Evolutionary conservation across 2,329 filamentous ascomycete species (phyloP).

Genomic region (Teratosphaeria destructans): DNA sequence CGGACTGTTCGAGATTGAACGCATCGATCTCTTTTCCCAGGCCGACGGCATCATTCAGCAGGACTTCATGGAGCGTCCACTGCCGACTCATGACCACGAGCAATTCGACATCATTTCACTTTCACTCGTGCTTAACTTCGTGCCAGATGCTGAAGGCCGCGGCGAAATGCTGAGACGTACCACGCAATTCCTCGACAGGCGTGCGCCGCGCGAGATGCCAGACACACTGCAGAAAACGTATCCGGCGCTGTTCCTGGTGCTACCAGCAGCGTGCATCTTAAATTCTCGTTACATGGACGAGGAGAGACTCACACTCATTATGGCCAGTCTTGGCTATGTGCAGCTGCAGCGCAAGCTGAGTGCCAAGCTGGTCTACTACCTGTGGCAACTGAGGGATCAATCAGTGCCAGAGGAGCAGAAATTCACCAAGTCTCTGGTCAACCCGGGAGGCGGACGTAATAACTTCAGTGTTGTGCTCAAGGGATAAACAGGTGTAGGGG

Average conservation of each 20-base stretch:
- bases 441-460: conserved; percentile 66
- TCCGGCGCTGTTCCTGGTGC: conserved; percentile 74
- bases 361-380: conserved; percentile 74
- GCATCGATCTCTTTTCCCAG: conserved; percentile 88
- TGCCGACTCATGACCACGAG: conserved; percentile 50
- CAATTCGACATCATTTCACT: conserved; percentile 84
- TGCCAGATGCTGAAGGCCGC: conserved; percentile 62
- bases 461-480: conserved; percentile 75
- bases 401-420: conserved; percentile 18
- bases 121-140: conserved; percentile 88
- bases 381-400: conserved; percentile 53
- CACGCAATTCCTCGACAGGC: conserved; percentile 50
- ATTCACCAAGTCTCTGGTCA: conserved; percentile 66
- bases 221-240: conserved; percentile 29
- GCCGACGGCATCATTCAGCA: conserved; percentile 71
- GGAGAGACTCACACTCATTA: conserved; percentile 56
- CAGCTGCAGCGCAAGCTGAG: conserved; percentile 60
- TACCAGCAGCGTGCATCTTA: conserved; percentile 75
- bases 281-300: conserved; percentile 89
- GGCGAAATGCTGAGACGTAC: conserved; percentile 80
- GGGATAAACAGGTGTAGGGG: neutral
- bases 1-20: conserved; percentile 58
- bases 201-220: conserved; percentile 4
- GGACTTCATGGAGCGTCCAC: conserved; percentile 83
- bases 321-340: conserved; percentile 65